Conservation (phyloP, 2,329 filamentous ascomycete genomes). For the Aspergillus terreus region DNA sequence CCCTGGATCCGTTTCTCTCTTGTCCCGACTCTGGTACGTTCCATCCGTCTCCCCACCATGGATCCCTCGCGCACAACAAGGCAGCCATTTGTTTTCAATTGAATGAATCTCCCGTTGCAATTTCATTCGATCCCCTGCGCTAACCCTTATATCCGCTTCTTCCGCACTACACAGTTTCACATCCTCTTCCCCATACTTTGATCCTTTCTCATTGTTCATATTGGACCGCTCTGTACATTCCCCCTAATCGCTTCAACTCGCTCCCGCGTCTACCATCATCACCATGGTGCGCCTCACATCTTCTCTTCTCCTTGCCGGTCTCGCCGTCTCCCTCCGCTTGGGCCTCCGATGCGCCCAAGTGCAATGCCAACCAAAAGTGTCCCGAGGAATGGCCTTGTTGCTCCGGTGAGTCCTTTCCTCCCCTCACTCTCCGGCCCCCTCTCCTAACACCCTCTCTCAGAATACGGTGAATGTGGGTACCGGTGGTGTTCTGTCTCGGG, state of each 20-base stretch:
- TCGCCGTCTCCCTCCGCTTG: slow-evolving; percentile 31
- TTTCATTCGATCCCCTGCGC: not conserved
- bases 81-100: not conserved
- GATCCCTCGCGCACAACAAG: not conserved
- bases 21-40: slow-evolving; percentile 3
- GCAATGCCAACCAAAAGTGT: slow-evolving; percentile 56
- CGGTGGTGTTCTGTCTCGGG: slow-evolving; percentile 94
- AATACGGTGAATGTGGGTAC: slow-evolving; percentile 92
- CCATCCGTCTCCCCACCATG: not conserved
- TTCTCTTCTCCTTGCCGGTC: slow-evolving; percentile 29
- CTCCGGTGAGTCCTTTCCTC: slow-evolving; percentile 61
- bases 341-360: slow-evolving; percentile 25
- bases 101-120: not conserved
- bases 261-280: slow-evolving; percentile 5
- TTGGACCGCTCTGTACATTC: too few species aligned
- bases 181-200: slow-evolving; percentile 8
- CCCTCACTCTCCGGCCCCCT: not conserved
- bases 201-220: too few species aligned
- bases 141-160: not conserved
- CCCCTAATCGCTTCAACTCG: slow-evolving; percentile 7
- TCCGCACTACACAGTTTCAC: not conserved
- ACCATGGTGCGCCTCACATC: slow-evolving; percentile 36
- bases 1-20: not conserved
- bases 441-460: slow-evolving; percentile 43
- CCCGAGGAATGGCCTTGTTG: slow-evolving; percentile 72